Percentiles rank a stretch among this genome's conserved stretches.
These are phyloP conservation scores for Pichia exigua DNA, from an alignment of 805 yeast genomes.

Conservation along the genomic window DNA sequence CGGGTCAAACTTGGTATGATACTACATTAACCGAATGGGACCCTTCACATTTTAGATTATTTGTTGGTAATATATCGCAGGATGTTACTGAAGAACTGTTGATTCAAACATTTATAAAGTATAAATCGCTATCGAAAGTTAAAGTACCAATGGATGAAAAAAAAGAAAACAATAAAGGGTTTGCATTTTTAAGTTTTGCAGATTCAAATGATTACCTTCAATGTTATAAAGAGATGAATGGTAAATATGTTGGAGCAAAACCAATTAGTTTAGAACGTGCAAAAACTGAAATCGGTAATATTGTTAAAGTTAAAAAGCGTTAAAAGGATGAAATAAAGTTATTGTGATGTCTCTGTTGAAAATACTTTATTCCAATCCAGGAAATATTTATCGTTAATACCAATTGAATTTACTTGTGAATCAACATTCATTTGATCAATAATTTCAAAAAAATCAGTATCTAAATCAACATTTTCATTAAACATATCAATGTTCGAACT, in stretches of 20 bases:
- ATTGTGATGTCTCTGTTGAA: background rate
- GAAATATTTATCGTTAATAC: slow-evolving; percentile 1
- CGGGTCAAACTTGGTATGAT: slow-evolving; percentile 44
- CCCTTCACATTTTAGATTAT: slow-evolving; percentile 60
- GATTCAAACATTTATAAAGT: slow-evolving; percentile 46
- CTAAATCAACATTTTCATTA: background rate
- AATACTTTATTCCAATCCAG: slow-evolving; percentile 8
- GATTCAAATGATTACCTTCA: slow-evolving; percentile 57
- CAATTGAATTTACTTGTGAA: background rate
- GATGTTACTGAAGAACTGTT: slow-evolving; percentile 57
- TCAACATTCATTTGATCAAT: slow-evolving; percentile 5
- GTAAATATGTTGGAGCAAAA: slow-evolving; percentile 65
- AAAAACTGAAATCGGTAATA: slow-evolving; percentile 30
- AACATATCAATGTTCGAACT: background rate
- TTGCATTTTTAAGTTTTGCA: slow-evolving; percentile 64
- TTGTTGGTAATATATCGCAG: slow-evolving; percentile 66
- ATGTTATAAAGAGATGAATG: slow-evolving; percentile 71
- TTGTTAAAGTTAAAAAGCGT: slow-evolving; percentile 1
- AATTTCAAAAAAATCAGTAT: slow-evolving; percentile 5
- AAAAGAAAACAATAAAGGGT: slow-evolving; percentile 49
- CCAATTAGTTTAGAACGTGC: slow-evolving; percentile 68
- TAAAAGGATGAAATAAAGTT: no score
- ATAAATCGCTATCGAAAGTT: slow-evolving; percentile 47
- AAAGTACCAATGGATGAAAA: slow-evolving; percentile 48
- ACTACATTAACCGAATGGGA: slow-evolving; percentile 50